phyloP scores from a whole-genome alignment of 441 rosid species.

The Syzygium malaccense region DNA sequence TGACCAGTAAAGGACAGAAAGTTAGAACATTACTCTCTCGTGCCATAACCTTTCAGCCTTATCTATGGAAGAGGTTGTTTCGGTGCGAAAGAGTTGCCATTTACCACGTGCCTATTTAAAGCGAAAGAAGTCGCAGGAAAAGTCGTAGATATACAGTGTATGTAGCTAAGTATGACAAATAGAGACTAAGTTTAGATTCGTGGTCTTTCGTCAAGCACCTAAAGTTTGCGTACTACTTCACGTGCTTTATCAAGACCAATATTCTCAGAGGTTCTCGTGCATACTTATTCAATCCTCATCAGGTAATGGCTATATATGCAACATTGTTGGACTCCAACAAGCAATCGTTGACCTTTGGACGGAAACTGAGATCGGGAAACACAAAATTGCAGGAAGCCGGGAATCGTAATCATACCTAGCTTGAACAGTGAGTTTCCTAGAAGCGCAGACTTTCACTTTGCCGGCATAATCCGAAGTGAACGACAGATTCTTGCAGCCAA shows the following conservation, averaged over 20 bases:
- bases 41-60: constrained; percentile 7
- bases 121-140: neutral
- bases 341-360: neutral
- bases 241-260: neutral
- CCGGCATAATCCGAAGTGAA: neutral
- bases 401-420: neutral
- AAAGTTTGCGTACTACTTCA: neutral
- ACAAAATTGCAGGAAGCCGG: neutral
- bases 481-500: neutral
- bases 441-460: neutral
- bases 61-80: neutral
- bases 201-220: neutral
- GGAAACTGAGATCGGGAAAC: neutral
- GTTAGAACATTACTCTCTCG: neutral
- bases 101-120: neutral
- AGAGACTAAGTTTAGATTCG: neutral
- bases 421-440: constrained; percentile 2
- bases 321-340: neutral
- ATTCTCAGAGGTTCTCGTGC: neutral
- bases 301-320: neutral
- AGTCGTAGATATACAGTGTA: neutral
- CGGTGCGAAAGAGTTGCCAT: neutral
- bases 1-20: neutral
- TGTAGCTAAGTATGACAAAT: neutral
- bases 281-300: neutral